Percentiles rank a stretch among this genome's conserved stretches.
Conservation (phyloP, 331 rosid genomes). For the Telfairia occidentalis region DNA sequence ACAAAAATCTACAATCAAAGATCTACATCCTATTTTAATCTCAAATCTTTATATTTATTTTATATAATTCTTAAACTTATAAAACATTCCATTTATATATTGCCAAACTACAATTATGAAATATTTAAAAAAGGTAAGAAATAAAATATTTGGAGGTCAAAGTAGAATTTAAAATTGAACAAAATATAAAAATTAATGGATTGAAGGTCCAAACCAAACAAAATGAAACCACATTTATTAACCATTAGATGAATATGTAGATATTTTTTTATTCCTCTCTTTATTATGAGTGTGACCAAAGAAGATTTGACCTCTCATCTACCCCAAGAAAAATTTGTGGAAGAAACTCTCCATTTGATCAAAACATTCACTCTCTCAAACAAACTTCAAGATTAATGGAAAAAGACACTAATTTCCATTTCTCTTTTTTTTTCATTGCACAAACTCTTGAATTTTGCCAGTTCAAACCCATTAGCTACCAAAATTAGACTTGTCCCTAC, state of each 20-base stretch:
- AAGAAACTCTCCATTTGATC: not conserved
- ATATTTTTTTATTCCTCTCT: not conserved
- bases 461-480: not conserved
- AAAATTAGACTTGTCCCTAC: not conserved
- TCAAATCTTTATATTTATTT: too few species aligned
- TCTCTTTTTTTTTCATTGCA: not conserved
- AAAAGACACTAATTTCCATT: not conserved
- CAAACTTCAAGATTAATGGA: not conserved
- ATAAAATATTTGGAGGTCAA: too few species aligned
- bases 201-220: not conserved
- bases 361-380: not conserved
- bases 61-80: too few species aligned
- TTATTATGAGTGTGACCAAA: not conserved
- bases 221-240: not conserved
- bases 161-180: not conserved
- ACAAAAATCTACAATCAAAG: too few species aligned
- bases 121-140: too few species aligned
- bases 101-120: too few species aligned
- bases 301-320: constrained; percentile 13
- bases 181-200: not conserved
- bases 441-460: not conserved
- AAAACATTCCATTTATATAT: too few species aligned
- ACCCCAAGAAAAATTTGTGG: not conserved
- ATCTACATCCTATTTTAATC: too few species aligned
- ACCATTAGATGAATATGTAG: not conserved